phyloP scores from a whole-genome alignment of 2,329 filamentous ascomycete species.

The Epichloe hybrida region DNA sequence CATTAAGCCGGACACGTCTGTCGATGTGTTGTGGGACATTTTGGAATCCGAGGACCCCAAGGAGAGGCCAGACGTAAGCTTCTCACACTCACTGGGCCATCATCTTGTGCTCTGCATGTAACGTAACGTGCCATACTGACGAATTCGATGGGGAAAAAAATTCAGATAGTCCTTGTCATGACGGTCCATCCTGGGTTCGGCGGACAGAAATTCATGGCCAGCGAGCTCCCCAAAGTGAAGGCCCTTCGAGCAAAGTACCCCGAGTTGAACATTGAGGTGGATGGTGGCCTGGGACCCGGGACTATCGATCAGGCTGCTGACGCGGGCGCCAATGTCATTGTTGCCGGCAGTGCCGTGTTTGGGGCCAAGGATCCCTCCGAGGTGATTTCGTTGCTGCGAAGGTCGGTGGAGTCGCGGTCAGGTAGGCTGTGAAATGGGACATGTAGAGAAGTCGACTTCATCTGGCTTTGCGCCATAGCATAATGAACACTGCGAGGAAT shows the following conservation, averaged over 20 bases:
- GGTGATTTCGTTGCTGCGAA: constrained; percentile 70
- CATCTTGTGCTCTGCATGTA: no score
- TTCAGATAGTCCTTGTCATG: constrained; percentile 95
- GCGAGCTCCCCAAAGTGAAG: constrained; percentile 84
- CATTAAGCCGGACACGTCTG: constrained; percentile 82
- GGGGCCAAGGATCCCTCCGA: constrained; percentile 77
- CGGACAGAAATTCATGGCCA: constrained; percentile 96
- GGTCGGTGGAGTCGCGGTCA: constrained; percentile 54
- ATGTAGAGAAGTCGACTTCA: neutral
- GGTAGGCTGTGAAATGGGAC: constrained; percentile 24
- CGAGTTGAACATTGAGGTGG: constrained; percentile 91
- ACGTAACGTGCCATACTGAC: no score
- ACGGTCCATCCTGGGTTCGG: constrained; percentile 96
- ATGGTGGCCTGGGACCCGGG: constrained; percentile 74
- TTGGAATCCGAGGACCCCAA: constrained; percentile 57
- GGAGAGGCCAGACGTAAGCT: constrained; percentile 77
- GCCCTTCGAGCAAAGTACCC: constrained; percentile 76
- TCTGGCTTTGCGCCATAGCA: no score
- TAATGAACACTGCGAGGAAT: no score
- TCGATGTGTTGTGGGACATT: constrained; percentile 86
- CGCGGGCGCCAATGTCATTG: constrained; percentile 94
- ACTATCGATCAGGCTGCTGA: constrained; percentile 92
- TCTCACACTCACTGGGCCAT: neutral
- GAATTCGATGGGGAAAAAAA: no score
- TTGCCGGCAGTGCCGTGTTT: constrained; percentile 92